Base-by-base conservation (phyloP, 2,329 filamentous ascomycete species). In the Saccharata proteae region DNA sequence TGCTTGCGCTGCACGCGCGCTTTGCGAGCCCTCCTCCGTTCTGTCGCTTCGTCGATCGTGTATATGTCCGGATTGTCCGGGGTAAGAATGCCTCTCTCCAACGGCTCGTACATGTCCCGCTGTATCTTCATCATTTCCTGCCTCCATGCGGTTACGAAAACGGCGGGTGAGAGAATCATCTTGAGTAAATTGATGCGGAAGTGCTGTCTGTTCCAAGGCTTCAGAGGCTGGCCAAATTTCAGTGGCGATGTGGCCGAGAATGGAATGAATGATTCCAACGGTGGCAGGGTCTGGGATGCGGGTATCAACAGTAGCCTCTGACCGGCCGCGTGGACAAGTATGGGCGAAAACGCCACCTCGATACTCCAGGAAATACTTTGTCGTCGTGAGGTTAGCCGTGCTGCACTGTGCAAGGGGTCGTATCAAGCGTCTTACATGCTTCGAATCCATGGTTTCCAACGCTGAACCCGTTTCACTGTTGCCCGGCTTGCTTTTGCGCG, bases 31-130 rank as follows among this genome's bases (percentile, higher is more conserved):
- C 49, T 40, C 18, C 42, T 44, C 5, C 42, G 32, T 10, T 54
- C 48, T 9, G 53, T 43, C 12, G 46, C 45, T 36, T 54, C 49
- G 18, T 43, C 46, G 9, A 49, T 38, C 4, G 38, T 38, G 15
- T 35, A 35, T 12, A 30, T 24, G 14, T 35, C 33, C 4, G 33
- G 33, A 19, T 35, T 35, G 12, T 35, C 33, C n/a, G 33, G 33
- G 6, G 29, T 22, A 7, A 35, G 16, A 10, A 35, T 30, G 2
- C 29, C 29, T 11, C 25, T 35, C 19, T 35, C 33, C 24, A 35
- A 10, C 5, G 33, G 24, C 14, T 35, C 33, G 14, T 35, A 35
- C 33, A 35, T 35, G 9, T 30, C 10, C n/a, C 33, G 23, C n/a
- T 35, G 33, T 5, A 35, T 35, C 4, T 23, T 23, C 15, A 27